phyloP scores from a whole-genome alignment of 1,139 yeast genomes.

The Yamadazyma friedrichii region DNA sequence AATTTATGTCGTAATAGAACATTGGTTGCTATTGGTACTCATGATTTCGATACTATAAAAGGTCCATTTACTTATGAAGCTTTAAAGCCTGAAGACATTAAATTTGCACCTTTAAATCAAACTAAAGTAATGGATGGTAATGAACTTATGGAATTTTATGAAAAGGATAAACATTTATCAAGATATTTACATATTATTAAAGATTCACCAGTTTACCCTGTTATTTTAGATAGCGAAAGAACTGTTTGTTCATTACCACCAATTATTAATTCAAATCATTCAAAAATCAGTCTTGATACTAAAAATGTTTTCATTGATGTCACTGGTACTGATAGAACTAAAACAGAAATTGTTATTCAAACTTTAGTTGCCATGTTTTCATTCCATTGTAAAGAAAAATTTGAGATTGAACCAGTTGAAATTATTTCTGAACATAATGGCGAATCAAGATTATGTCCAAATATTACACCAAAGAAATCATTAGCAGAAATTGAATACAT shows the following conservation, averaged over 20 bases:
- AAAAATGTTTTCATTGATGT: constrained; percentile 88
- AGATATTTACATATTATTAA: constrained; percentile 85
- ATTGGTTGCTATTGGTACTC: constrained; percentile 97
- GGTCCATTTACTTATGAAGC: constrained; percentile 93
- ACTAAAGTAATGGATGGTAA: constrained; percentile 71
- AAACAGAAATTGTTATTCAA: constrained; percentile 86
- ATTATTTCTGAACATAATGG: constrained; percentile 81
- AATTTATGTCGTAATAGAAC: constrained; percentile 97
- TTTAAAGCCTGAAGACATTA: constrained; percentile 72
- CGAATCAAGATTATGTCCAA: constrained; percentile 76
- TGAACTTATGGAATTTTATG: constrained; percentile 85
- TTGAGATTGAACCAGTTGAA: constrained; percentile 85
- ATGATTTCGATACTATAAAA: constrained; percentile 77
- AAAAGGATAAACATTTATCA: constrained; percentile 84
- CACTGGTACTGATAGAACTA: constrained; percentile 94
- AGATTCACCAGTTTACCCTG: constrained; percentile 89
- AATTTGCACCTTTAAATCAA: constrained; percentile 86
- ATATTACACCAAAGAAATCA: constrained; percentile 63
- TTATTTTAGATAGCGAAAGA: constrained; percentile 75
- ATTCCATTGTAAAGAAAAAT: constrained; percentile 73
- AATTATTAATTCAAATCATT: constrained; percentile 87
- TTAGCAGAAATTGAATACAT: constrained; percentile 81
- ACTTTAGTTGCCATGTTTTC: constrained; percentile 96
- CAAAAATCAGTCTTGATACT: constrained; percentile 84
- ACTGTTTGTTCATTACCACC: constrained; percentile 94